A percentile compares a stretch with the other conserved stretches of the same genome.
These are phyloP conservation scores for Lasiodiplodia sp. DNA, from an alignment of 2,329 filamentous ascomycete genomes.

Conservation along the genomic window DNA sequence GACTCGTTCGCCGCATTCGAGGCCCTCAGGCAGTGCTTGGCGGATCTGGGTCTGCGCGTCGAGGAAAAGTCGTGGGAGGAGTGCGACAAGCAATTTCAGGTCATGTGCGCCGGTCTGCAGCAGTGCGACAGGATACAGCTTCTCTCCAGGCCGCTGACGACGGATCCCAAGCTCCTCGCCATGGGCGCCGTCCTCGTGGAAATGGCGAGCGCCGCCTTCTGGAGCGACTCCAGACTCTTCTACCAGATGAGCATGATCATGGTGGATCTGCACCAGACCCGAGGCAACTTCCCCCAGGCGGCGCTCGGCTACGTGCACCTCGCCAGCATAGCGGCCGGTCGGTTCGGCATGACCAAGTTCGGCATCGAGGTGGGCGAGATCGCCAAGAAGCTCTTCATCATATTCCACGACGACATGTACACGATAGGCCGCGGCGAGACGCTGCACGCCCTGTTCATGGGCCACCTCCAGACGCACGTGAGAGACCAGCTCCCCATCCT, in stretches of 20 bases:
- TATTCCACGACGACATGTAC: conserved; percentile 67
- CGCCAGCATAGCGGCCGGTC: conserved; percentile 69
- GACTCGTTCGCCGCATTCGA: conserved; percentile 73
- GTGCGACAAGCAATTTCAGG: conserved; percentile 78
- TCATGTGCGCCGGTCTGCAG: conserved; percentile 44
- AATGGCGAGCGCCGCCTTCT: conserved; percentile 74
- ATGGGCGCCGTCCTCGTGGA: conserved; percentile 75
- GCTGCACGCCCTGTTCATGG: conserved; percentile 72
- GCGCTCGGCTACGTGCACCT: conserved; percentile 73
- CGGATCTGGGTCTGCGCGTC: conserved; percentile 71
- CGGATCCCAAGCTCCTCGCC: conserved; percentile 62
- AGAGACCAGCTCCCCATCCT: conserved; percentile 65
- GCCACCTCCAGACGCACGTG: conserved; percentile 72
- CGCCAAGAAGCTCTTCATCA: conserved; percentile 69
- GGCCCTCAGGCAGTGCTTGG: conserved; percentile 74
- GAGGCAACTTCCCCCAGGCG: conserved; percentile 73
- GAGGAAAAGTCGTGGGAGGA: conserved; percentile 74
- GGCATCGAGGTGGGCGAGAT: conserved; percentile 70
- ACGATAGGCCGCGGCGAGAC: conserved; percentile 73
- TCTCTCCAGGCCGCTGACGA: conserved; percentile 42
- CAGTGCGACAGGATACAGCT: conserved; percentile 61
- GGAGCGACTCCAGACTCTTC: conserved; percentile 75
- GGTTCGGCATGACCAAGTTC: conserved; percentile 75
- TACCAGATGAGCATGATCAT: conserved; percentile 74
- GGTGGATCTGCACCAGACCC: conserved; percentile 69